These are phyloP conservation scores for Spathaspora sp. DNA, from an alignment of 805 yeast genomes.

Conservation along the genomic window DNA sequence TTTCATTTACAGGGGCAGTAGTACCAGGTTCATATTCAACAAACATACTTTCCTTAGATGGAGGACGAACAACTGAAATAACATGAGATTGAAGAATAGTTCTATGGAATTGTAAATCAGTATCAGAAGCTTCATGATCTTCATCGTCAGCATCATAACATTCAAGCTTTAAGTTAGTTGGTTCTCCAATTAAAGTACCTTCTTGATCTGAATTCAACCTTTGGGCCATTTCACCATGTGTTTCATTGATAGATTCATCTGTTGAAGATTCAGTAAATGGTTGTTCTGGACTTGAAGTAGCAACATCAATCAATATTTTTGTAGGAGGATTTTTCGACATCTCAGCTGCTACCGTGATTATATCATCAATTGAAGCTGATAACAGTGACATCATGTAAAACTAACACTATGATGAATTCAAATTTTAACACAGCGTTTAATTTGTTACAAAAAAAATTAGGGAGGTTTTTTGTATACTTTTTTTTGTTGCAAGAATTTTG, in stretches of 20 bases:
- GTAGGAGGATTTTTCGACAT: background rate
- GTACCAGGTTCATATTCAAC: background rate
- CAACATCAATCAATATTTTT: background rate
- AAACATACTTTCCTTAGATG: constrained; percentile 5
- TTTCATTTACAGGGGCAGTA: background rate
- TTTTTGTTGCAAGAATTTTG: background rate
- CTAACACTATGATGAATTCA: too few species aligned
- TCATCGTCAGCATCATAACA: background rate
- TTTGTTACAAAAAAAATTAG: background rate
- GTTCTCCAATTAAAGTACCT: background rate
- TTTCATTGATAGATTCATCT: background rate
- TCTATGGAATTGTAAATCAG: constrained; percentile 4
- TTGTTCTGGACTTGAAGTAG: background rate
- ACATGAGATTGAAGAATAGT: constrained; percentile 4
- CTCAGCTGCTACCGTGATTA: background rate
- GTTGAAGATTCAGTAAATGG: background rate
- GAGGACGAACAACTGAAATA: constrained; percentile 1
- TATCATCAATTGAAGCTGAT: constrained; percentile 2
- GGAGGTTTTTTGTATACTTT: background rate
- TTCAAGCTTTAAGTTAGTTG: background rate
- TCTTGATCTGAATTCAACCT: background rate
- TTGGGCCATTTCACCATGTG: background rate
- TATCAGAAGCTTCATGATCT: background rate
- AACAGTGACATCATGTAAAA: constrained; percentile 3
- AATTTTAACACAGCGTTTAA: background rate